These are phyloP conservation scores for Rhizopus delemar DNA, from an alignment of 371 early-diverging fungal genomes.

Conservation along the genomic window DNA sequence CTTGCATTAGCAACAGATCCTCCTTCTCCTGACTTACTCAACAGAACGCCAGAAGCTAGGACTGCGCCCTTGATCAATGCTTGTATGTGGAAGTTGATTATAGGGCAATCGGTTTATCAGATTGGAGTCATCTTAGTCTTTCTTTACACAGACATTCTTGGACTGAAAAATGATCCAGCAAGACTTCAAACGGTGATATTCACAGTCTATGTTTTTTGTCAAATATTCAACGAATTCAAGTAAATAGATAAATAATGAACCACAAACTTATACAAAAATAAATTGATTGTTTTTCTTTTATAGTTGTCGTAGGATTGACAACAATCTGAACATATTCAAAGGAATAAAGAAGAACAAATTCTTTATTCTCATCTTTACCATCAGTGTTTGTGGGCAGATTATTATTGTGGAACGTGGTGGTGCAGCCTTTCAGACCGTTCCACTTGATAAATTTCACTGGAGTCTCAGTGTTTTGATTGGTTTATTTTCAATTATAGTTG, in stretches of 20 bases:
- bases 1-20: constrained; percentile 77
- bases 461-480: constrained; percentile 65
- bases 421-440: constrained; percentile 58
- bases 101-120: constrained; percentile 66
- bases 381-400: constrained; percentile 58
- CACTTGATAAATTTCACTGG: constrained; percentile 65
- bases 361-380: constrained; percentile 60
- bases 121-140: constrained; percentile 56
- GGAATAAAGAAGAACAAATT: constrained; percentile 57
- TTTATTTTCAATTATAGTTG: constrained; percentile 68
- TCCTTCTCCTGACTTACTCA: constrained; percentile 64
- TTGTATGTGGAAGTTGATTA: constrained; percentile 78
- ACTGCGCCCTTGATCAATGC: constrained; percentile 64
- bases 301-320: constrained; percentile 69
- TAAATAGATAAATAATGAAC: constrained; percentile 17
- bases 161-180: constrained; percentile 12
- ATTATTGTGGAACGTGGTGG: constrained; percentile 68
- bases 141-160: constrained; percentile 44
- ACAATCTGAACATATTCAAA: constrained; percentile 63
- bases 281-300: neutral
- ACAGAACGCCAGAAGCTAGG: constrained; percentile 62
- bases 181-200: constrained; percentile 60
- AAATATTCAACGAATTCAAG: constrained; percentile 72
- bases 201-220: constrained; percentile 73
- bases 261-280: neutral